Base-by-base conservation (phyloP, 2,329 filamentous ascomycete genomes). In the Clarireedia paspali region DNA sequence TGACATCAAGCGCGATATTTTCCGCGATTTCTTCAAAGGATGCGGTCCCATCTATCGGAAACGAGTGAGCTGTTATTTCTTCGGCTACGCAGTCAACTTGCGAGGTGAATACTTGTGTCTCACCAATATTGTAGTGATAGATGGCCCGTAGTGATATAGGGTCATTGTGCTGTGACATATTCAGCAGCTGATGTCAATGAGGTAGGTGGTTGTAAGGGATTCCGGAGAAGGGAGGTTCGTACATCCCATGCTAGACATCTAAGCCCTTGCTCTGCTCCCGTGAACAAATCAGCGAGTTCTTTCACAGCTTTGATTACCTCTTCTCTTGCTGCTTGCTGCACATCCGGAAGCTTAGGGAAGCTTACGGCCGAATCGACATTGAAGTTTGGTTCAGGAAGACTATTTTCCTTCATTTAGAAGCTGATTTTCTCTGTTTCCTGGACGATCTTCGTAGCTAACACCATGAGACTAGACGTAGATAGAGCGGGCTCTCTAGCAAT, bases 161-260 rank as follows among this genome's bases (percentile, higher is more conserved):
- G 54, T 79, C 75, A 57, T 79, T 70, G 59, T 73, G 78, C 77
- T 80, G 60, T 17, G 20, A 24, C 2, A 23, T 12, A 14, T 47
- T 67, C 23, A 67, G 60, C 50, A 39, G 38, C 3, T 15, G 24
- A 24, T 47, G 4, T 14, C 9, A 38, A 20, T 7, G 12, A 36
- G 5, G 2, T 24, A 36, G 5, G 2, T 24, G 3, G n/a, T 26
- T 9, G 39, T 7, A 5, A n/a, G 47, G 46, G 27, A 4, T 12
- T 34, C 5, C 17, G 17, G 5, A 23, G 9, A 42, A 20, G 15
- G 39, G 23, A 23, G 20, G 17, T 12, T 70, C 76, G 66, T 63
- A 79, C 77, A 63, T 73, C 75, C 78, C 75, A 80, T 53, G 75
- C 70, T 51, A 74, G 72, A 75, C 76, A 81, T 66, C 78, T 70